Conservation (phyloP, 2,329 filamentous ascomycete genomes). For the Colletotrichum endophyticum region DNA sequence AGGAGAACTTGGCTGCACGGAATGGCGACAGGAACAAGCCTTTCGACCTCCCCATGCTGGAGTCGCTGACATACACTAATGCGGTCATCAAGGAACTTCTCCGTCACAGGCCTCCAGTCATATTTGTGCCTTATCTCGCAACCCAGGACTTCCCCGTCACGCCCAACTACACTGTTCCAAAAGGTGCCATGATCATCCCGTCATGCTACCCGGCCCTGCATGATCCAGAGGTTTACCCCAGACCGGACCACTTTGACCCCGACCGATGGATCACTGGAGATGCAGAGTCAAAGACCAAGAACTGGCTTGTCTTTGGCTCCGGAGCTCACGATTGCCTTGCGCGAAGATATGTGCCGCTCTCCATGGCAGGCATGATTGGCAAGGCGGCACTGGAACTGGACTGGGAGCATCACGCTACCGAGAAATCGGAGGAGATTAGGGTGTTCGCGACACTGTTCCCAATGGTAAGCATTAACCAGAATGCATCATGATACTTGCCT, state of each 20-base stretch:
- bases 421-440: slow-evolving; percentile 51
- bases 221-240: slow-evolving; percentile 50
- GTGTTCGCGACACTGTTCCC: slow-evolving; percentile 56
- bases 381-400: slow-evolving; percentile 55
- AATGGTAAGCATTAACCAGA: slow-evolving; percentile 40
- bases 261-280: slow-evolving; percentile 58
- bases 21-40: slow-evolving; percentile 43
- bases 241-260: slow-evolving; percentile 52
- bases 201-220: slow-evolving; percentile 58
- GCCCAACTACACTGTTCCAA: slow-evolving; percentile 51
- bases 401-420: slow-evolving; percentile 54
- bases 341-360: slow-evolving; percentile 52
- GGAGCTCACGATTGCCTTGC: slow-evolving; percentile 57
- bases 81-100: slow-evolving; percentile 60
- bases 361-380: slow-evolving; percentile 57
- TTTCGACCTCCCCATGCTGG: slow-evolving; percentile 50
- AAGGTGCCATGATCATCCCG: slow-evolving; percentile 53
- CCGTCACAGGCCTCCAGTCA: slow-evolving; percentile 56
- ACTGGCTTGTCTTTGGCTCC: slow-evolving; percentile 59
- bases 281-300: slow-evolving; percentile 54
- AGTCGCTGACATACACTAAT: slow-evolving; percentile 54
- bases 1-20: slow-evolving; percentile 50
- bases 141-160: slow-evolving; percentile 53
- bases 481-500: background rate
- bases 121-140: slow-evolving; percentile 57